Base-by-base conservation (phyloP, 495 filamentous ascomycete genomes). In the Hypoxylon subgilvum region DNA sequence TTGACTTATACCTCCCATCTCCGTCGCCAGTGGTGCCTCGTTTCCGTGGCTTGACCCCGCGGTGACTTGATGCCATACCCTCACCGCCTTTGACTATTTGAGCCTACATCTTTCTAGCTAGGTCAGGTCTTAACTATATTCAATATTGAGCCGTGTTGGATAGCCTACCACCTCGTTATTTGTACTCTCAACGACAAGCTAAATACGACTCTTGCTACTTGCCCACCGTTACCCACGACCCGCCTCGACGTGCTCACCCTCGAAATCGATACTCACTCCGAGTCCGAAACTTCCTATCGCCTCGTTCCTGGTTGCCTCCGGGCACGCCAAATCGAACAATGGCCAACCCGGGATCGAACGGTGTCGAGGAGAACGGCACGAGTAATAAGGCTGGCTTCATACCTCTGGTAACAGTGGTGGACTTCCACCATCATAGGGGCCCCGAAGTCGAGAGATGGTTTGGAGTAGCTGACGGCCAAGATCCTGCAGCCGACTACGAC, bases 341-440 rank as follows among this genome's bases (percentile, higher is more conserved):
- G 67, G 49, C 67, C 32, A 54, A 36, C 14, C 32, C 61, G 46
- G 41, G 44, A 14, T 57, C 40, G 23, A 40, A 28, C 19, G 43
- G 28, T 27, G 34, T n/a, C 39, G 25, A 49, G 30, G 62, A 61
- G 28, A 32, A 12, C 12, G 46, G 46, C 9, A 34, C 32, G n/a
- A 19, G 36, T n/a, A 60, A 45, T 13, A 40, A 19, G 30, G 13
- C 52, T 5, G 61, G 70, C 44, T 84, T 83, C 50, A 58, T 72
- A 30, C 87, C 87, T 13, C 72, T 97, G 72, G 89, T 97, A 45
- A 86, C 88, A 72, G 88, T 98, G 56, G 92, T 98, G 58, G 92
- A 91, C 72, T 97, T 98, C 71, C 93, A 98, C 79, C 94, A 98
- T 79, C 92, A 92, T 60, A 84, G 94, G 72, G 94, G 94, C 14